phyloP scores from a whole-genome alignment of 2,329 filamentous ascomycete species.

The Cephalotrichum gorgonifer region DNA sequence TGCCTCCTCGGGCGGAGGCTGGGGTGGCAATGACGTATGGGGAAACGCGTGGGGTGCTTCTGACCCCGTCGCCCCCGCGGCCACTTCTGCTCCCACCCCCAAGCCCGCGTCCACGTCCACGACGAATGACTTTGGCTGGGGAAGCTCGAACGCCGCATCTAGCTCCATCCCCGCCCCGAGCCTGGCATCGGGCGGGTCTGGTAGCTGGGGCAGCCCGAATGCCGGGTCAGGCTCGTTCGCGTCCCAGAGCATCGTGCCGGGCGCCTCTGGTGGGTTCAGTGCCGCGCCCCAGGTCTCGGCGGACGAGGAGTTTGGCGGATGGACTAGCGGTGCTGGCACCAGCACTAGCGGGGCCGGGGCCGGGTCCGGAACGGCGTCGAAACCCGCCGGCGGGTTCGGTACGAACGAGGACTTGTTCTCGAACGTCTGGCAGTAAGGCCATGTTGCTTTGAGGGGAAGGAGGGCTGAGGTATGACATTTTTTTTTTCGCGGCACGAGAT shows the following conservation, averaged over 20 bases:
- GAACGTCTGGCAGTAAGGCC: slow-evolving; percentile 76
- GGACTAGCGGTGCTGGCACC: slow-evolving; percentile 61
- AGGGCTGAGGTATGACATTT: neutral
- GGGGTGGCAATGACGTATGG: slow-evolving; percentile 63
- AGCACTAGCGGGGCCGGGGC: no score
- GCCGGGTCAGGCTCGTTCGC: slow-evolving; percentile 33
- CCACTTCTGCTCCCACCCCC: slow-evolving; percentile 47
- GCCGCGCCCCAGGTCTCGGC: slow-evolving; percentile 61
- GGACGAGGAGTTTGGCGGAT: slow-evolving; percentile 94
- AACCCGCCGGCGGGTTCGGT: slow-evolving; percentile 50
- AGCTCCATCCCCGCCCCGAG: slow-evolving; percentile 44
- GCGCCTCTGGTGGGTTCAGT: slow-evolving; percentile 45
- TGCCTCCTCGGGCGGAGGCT: slow-evolving; percentile 23
- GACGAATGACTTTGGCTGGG: slow-evolving; percentile 43
- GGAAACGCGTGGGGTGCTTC: slow-evolving; percentile 70
- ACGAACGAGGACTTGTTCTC: slow-evolving; percentile 82
- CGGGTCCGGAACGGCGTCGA: no score
- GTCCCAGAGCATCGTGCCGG: slow-evolving; percentile 49
- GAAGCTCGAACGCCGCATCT: slow-evolving; percentile 9
- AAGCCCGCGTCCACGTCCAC: slow-evolving; percentile 27
- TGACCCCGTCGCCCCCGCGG: slow-evolving; percentile 43
- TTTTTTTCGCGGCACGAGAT: neutral
- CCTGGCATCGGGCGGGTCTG: slow-evolving; percentile 45
- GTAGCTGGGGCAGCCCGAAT: neutral
- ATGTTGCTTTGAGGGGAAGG: neutral